Evolutionary conservation across 108 stramenopile genomes (phyloP).

Genomic region (Cylindrotheca closterium): DNA sequence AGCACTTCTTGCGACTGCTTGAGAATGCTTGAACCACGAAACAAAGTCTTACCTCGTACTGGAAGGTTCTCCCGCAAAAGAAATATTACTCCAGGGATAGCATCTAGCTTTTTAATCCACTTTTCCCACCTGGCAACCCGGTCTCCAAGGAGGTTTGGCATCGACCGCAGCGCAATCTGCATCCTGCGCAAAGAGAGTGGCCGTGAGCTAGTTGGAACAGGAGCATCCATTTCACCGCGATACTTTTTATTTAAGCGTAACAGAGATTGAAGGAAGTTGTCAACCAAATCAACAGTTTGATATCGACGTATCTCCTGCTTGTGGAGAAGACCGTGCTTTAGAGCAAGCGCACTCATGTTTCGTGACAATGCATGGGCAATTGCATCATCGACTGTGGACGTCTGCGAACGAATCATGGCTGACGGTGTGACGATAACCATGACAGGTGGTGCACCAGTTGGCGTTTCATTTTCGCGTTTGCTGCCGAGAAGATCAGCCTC

Average conservation of each 20-base stretch:
- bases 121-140: conserved; percentile 58
- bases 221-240: too few relatives aligned
- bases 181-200: conserved; percentile 64
- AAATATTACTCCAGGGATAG: conserved; percentile 74
- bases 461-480: conserved; percentile 20
- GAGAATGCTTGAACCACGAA: background rate
- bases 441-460: conserved; percentile 44
- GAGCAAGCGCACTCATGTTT: conserved; percentile 55
- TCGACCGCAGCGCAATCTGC: conserved; percentile 63
- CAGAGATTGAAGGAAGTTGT: conserved; percentile 60
- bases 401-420: conserved; percentile 49
- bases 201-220: background rate
- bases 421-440: conserved; percentile 50
- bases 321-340: conserved; percentile 57
- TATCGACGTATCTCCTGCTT: conserved; percentile 54
- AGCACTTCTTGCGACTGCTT: background rate
- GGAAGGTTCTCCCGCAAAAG: conserved; percentile 66
- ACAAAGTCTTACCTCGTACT: conserved; percentile 55
- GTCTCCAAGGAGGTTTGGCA: conserved; percentile 75
- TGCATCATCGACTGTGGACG: conserved; percentile 75
- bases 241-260: conserved; percentile 40
- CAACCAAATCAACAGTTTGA: conserved; percentile 47
- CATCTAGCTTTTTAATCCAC: conserved; percentile 66
- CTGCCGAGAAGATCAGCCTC: conserved; percentile 9
- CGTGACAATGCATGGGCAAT: conserved; percentile 54